Base-by-base conservation (phyloP, 2,329 filamentous ascomycete species). In the Cercospora zeina region DNA sequence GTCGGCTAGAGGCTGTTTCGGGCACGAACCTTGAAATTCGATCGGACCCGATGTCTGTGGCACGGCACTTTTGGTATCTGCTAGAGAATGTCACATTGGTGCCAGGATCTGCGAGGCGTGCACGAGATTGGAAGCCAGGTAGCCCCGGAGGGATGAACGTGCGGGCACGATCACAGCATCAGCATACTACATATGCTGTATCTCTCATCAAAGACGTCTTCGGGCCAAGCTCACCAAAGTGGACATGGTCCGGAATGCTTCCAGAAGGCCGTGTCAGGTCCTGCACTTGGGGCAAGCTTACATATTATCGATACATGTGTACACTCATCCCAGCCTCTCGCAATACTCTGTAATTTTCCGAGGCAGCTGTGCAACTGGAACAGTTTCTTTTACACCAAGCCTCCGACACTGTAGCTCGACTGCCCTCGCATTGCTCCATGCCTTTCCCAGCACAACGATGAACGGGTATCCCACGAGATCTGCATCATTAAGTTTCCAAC, bases 401-500 rank as follows among this genome's bases (percentile, higher is more conserved):
- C 83, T 82, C 62, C 90, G 83, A 76, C 91, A 93, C 72, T 96
- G 91, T 31, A 96, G 84, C 74, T 96, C 92, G 37, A 89, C 84
- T n/a, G 61, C 61, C 79, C 75, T 49, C 1, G 81, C 77, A 37
- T 82, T 78, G 16, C 19, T 51, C 88, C 89, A 96, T 3, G 79
- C 80, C 65, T 84, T 88, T 0, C 93, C 93, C 33, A 97, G 75
- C 1, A 97, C 82, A 11, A 97, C 81, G 8, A 93, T 81, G 11
- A 97, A 81, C 0, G 93, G 93, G 74, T 96, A 96, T 2, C 95
- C 95, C 59, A 93, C 85, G 62, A 95, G 74, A 75, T 97, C 93
- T 1, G 93, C 95, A 77, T 99, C 95, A 37, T 86, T 87, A 72
- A 97, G 80, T 75, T 96, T 97, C 90, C 91, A 96, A 2, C 86